Evolutionary conservation across 2,329 filamentous ascomycete genomes (phyloP).

Genomic region (Fusarium proliferatum): DNA sequence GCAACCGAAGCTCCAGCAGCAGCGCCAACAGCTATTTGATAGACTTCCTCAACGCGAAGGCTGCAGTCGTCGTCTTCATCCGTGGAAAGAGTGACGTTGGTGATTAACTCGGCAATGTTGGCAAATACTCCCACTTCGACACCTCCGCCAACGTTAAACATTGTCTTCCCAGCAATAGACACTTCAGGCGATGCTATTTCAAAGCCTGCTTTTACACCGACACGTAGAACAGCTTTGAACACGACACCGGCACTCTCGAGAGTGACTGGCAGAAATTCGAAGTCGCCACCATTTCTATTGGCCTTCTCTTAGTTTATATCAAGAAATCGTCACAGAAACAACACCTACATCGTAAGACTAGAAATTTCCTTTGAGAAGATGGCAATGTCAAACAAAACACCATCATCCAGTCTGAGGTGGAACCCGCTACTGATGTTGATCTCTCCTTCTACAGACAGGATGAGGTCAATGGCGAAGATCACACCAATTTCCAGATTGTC

Average conservation of each 20-base stretch:
- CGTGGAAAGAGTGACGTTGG: not conserved
- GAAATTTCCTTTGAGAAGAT: not conserved
- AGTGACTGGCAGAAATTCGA: not conserved
- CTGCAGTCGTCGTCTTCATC: not conserved
- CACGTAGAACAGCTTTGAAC: not conserved
- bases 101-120: not conserved
- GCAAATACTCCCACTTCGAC: not conserved
- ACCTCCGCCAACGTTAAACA: not conserved
- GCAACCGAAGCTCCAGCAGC: slow-evolving; percentile 63
- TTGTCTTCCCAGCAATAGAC: not conserved
- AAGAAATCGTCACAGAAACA: fast-evolving
- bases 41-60: slow-evolving; percentile 52
- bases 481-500: not conserved
- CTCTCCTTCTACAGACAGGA: not conserved
- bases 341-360: not conserved
- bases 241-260: not conserved
- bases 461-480: not conserved
- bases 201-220: not conserved
- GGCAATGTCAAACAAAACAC: not conserved
- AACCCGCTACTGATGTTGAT: not conserved
- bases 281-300: not conserved
- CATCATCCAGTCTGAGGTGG: not conserved
- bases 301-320: fast-evolving
- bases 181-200: not conserved
- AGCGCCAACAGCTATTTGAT: slow-evolving; percentile 64